Conservation (phyloP, 805 yeast species). For the Clavispora fructus region DNA sequence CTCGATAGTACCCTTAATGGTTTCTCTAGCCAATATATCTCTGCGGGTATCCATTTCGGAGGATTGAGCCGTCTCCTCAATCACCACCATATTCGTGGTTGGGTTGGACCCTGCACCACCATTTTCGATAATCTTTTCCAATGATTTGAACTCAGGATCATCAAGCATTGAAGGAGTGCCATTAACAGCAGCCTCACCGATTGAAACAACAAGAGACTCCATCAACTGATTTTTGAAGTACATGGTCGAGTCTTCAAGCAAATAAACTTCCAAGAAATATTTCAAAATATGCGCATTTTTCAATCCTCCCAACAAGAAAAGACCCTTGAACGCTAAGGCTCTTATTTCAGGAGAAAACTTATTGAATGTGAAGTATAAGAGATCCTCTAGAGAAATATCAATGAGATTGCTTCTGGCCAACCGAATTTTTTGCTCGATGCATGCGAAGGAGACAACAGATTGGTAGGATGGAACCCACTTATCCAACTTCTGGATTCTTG, state of each 20-base stretch:
- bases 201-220: conserved; percentile 40
- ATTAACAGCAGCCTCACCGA: conserved; percentile 63
- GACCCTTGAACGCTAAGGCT: conserved; percentile 61
- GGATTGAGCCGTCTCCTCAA: conserved; percentile 46
- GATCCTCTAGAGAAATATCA: conserved; percentile 47
- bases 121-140: conserved; percentile 21
- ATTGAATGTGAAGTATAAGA: conserved; percentile 48
- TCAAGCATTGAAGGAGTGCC: conserved; percentile 57
- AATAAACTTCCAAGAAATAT: conserved; percentile 54
- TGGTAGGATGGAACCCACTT: conserved; percentile 79
- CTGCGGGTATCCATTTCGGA: conserved; percentile 47
- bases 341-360: conserved; percentile 50
- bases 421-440: conserved; percentile 54
- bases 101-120: conserved; percentile 13
- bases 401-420: conserved; percentile 54
- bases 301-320: conserved; percentile 72
- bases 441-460: conserved; percentile 46
- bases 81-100: conserved; percentile 43
- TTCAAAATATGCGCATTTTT: conserved; percentile 55
- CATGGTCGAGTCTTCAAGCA: conserved; percentile 46
- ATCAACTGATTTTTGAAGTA: conserved; percentile 48
- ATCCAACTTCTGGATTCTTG: conserved; percentile 73
- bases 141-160: conserved; percentile 55
- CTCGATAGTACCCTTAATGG: conserved; percentile 62
- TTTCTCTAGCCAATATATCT: conserved; percentile 60